Percentiles rank a stretch among this genome's conserved stretches.
phyloP scores from a whole-genome alignment of 495 filamentous ascomycete genomes.

The Xylaria nigripes region DNA sequence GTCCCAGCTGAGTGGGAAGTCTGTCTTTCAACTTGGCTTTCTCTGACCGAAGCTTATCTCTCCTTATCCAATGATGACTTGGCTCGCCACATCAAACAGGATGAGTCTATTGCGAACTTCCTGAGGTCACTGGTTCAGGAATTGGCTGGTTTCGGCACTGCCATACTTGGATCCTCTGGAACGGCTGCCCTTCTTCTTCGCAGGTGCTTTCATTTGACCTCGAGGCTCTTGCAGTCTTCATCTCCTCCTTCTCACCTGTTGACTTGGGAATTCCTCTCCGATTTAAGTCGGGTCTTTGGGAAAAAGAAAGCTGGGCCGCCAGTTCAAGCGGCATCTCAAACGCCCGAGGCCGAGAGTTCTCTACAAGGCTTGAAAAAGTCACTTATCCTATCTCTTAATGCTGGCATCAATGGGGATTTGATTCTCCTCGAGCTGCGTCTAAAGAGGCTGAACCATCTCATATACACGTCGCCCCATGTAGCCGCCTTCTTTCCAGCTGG shows the following conservation, averaged over 20 bases:
- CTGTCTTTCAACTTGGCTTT: slow-evolving; percentile 70
- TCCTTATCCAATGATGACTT: slow-evolving; percentile 49
- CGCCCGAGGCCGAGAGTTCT: slow-evolving; percentile 30
- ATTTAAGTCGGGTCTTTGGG: slow-evolving; percentile 48
- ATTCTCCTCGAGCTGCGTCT: slow-evolving; percentile 37
- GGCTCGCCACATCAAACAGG: slow-evolving; percentile 36
- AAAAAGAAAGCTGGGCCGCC: slow-evolving; percentile 35
- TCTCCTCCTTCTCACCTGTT: slow-evolving; percentile 40
- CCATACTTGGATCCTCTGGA: slow-evolving; percentile 33
- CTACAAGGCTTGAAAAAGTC: slow-evolving; percentile 35
- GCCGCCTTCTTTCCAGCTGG: slow-evolving; percentile 66
- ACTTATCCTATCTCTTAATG: slow-evolving; percentile 44
- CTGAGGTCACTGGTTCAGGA: slow-evolving; percentile 55
- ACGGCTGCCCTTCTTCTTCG: slow-evolving; percentile 50
- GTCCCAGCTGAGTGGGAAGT: slow-evolving; percentile 65
- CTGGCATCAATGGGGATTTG: slow-evolving; percentile 40
- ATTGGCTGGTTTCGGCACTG: slow-evolving; percentile 29
- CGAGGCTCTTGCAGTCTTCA: slow-evolving; percentile 37
- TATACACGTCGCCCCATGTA: slow-evolving; percentile 44
- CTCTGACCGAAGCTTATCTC: slow-evolving; percentile 55
- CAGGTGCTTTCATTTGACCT: slow-evolving; percentile 51
- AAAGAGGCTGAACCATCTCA: slow-evolving; percentile 41
- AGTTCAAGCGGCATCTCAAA: slow-evolving; percentile 24
- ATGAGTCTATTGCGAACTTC: slow-evolving; percentile 51
- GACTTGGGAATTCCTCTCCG: slow-evolving; percentile 50